Conservation (phyloP, 148 eudicot species). For the Gaultheria prostrata region DNA sequence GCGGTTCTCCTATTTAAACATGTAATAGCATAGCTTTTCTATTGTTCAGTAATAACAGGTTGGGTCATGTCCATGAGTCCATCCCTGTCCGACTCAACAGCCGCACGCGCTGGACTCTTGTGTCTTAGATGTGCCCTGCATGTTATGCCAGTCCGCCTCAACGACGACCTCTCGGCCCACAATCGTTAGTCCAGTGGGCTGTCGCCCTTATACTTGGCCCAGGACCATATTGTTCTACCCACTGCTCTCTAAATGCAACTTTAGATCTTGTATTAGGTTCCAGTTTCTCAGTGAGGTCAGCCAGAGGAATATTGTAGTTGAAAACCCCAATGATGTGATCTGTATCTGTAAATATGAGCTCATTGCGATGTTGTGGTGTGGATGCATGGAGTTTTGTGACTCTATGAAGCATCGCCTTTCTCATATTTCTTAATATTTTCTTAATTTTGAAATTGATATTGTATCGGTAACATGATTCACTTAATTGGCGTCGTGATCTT, state of each 20-base stretch:
- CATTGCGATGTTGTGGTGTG: neutral
- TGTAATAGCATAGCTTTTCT: too few relatives aligned
- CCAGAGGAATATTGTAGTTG: neutral
- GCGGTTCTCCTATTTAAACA: too few relatives aligned
- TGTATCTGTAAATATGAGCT: conserved; percentile 4
- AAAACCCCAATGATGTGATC: neutral
- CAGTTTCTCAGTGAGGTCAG: neutral
- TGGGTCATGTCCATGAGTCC: too few relatives aligned
- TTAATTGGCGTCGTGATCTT: neutral
- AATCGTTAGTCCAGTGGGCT: neutral
- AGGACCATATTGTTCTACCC: neutral
- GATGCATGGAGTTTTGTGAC: neutral
- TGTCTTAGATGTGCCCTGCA: neutral
- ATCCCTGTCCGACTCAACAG: neutral
- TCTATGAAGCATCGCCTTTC: neutral
- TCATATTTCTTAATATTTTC: neutral
- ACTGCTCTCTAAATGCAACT: neutral
- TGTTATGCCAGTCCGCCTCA: neutral
- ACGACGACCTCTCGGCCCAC: neutral
- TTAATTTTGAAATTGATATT: neutral
- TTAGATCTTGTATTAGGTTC: conserved; percentile 8
- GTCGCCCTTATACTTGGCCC: neutral
- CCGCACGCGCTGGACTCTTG: neutral
- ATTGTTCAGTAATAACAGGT: too few relatives aligned
- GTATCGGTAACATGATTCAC: conserved; percentile 8